Conservation (phyloP, 768 basidiomycete species). For the Tylopilus sp. region DNA sequence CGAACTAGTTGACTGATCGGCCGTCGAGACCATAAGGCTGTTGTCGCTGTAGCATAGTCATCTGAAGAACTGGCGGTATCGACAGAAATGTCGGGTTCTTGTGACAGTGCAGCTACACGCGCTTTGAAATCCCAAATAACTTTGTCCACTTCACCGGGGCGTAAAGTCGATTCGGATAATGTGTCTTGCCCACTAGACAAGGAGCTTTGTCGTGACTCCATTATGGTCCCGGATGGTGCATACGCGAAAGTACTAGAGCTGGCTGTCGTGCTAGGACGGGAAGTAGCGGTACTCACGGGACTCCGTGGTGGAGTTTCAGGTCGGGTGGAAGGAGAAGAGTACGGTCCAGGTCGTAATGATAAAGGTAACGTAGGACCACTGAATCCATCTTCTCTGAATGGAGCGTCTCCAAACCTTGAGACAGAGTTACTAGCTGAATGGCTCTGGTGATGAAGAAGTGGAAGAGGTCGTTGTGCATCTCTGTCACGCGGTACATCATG, state of each 20-base stretch:
- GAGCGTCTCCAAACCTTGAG: conserved; percentile 32
- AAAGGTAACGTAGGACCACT: conserved; percentile 21
- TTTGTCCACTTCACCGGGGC: conserved; percentile 31
- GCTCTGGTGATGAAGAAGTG: conserved; percentile 22
- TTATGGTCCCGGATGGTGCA: conserved; percentile 27
- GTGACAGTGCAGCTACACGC: conserved; percentile 16
- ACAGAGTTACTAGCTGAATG: conserved; percentile 26
- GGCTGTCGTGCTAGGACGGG: conserved; percentile 36
- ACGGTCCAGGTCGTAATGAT: conserved; percentile 29
- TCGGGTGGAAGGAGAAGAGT: conserved; percentile 18
- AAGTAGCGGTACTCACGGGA: conserved; percentile 53
- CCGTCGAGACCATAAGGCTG: conserved; percentile 31
- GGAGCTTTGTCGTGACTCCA: conserved; percentile 25
- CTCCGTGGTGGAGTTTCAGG: conserved; percentile 59
- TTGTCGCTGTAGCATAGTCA: conserved; percentile 29
- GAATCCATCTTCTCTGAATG: conserved; percentile 30
- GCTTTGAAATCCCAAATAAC: conserved; percentile 28
- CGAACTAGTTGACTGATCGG: conserved; percentile 28
- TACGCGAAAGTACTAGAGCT: conserved; percentile 26
- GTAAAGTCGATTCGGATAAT: conserved; percentile 30
- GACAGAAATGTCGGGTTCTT: conserved; percentile 13
- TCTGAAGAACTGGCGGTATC: conserved; percentile 25
- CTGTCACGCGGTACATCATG: conserved; percentile 26
- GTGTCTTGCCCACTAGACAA: conserved; percentile 32
- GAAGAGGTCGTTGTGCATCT: conserved; percentile 28